Base-by-base conservation (phyloP, 2,329 filamentous ascomycete genomes). In the Neonectria coccinea region DNA sequence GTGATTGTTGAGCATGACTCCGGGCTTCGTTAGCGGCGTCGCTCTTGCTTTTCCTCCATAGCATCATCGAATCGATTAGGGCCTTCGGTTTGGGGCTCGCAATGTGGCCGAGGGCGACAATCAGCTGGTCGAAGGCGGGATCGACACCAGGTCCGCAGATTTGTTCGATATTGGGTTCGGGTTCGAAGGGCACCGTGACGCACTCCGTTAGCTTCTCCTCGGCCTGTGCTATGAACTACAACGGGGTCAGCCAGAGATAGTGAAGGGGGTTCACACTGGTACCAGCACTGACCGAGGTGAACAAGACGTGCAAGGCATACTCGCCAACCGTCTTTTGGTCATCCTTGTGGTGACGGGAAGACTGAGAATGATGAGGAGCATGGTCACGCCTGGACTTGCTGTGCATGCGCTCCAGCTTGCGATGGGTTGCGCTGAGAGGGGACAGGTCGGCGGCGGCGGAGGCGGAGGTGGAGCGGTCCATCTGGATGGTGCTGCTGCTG, bases 21-120 rank as follows among this genome's bases (percentile, higher is more conserved):
- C 89, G 84, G 29, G 91, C 90, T 67, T 91, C 88, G 71, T 88
- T 91, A 29, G 94, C 94, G 22, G 91, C 89, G 79, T 98, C 95
- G 69, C 94, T 97, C 82, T 98, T 98, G 69, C 89, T 92, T 79
- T 97, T 98, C 60, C 96, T 90, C 96, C 96, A 99, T 33, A 97
- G 87, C 93, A 99, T 99, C 78, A 99, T 94, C 20, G 93, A 94
- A 79, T 99, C 96, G 74, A 99, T 97, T 56, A 99, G 81, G 5
- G 94, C 92, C 77, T 97, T 98, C 5, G 97, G 97, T 76, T 97
- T 97, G 70, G 94, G 92, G 64, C 93, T 92, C 57, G 95, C 93
- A 74, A 99, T 97, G 77, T 98, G 95, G 4, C 96, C 96, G 42
- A 99, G 85, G 16, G 97, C 96, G 29, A 91, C 89, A 68, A 99